Evolutionary conservation across 768 basidiomycete species (phyloP).

Genomic region (Leucogyrophana mollusca): DNA sequence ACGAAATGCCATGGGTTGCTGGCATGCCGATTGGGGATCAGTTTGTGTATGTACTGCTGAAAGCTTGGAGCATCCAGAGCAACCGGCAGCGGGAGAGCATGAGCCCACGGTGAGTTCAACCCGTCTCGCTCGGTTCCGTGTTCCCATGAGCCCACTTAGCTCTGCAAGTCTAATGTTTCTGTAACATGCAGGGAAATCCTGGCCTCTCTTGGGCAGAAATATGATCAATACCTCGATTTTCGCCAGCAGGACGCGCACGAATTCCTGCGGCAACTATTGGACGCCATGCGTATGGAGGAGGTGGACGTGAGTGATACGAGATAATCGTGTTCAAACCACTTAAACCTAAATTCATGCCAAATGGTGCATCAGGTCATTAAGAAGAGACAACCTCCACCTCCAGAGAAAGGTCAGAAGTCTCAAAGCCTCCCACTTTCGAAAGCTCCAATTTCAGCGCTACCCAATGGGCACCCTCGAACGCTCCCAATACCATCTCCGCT

Average conservation of each 20-base stretch:
- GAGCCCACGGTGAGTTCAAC: slow-evolving; percentile 62
- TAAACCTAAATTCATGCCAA: not conserved
- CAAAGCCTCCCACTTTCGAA: slow-evolving; percentile 12
- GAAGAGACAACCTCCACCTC: slow-evolving; percentile 53
- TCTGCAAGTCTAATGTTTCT: not conserved
- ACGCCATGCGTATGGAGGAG: slow-evolving; percentile 95
- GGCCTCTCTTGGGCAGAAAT: slow-evolving; percentile 71
- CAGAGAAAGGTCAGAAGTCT: slow-evolving; percentile 36
- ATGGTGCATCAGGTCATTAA: slow-evolving; percentile 66
- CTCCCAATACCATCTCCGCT: not conserved
- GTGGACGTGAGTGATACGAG: slow-evolving; percentile 60
- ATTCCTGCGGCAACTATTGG: slow-evolving; percentile 83
- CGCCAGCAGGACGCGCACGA: slow-evolving; percentile 97
- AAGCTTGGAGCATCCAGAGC: slow-evolving; percentile 65
- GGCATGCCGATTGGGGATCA: slow-evolving; percentile 71
- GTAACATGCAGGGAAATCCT: slow-evolving; percentile 52
- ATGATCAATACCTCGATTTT: slow-evolving; percentile 94
- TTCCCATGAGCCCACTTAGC: not conserved
- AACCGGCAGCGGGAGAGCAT: slow-evolving; percentile 48
- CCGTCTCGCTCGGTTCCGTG: not conserved
- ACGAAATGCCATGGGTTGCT: slow-evolving; percentile 53
- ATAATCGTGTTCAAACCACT: not conserved
- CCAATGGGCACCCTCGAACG: not conserved
- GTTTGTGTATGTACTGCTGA: slow-evolving; percentile 57
- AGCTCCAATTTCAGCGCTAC: not conserved